A percentile compares a stretch with the other conserved stretches of the same genome.
Conservation (phyloP, 768 basidiomycete genomes). For the Auricularia cornea region DNA sequence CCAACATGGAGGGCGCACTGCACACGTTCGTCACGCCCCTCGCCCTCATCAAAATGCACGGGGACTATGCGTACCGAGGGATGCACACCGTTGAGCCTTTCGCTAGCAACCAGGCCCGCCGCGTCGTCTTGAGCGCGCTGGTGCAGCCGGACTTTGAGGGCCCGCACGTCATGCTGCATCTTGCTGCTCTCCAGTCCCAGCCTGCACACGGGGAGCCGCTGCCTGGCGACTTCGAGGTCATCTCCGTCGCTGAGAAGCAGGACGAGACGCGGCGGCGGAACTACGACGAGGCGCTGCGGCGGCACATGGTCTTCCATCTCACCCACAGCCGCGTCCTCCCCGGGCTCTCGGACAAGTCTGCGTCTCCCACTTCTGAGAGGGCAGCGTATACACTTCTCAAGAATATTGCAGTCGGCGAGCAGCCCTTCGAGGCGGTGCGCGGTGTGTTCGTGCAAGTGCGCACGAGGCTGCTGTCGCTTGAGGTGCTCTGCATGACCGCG, state of each 20-base stretch:
- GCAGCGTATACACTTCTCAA: background rate
- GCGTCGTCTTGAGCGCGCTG: conserved; percentile 6
- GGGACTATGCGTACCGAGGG: conserved; percentile 10
- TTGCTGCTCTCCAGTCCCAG: background rate
- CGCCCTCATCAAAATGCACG: conserved; percentile 4
- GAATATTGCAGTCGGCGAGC: background rate
- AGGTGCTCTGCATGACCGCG: conserved; percentile 4
- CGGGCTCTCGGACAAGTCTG: background rate
- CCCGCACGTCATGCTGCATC: conserved; percentile 5
- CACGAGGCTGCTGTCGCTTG: conserved; percentile 8
- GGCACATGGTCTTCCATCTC: conserved; percentile 8
- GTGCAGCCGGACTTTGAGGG: conserved; percentile 14
- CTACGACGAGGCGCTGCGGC: conserved; percentile 2
- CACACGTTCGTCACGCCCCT: conserved; percentile 13
- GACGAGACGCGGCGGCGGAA: background rate
- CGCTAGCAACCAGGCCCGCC: conserved; percentile 1
- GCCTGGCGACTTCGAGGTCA: background rate
- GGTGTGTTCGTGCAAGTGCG: background rate
- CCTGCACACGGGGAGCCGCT: background rate
- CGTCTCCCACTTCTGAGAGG: background rate
- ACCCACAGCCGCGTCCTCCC: background rate
- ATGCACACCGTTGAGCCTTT: background rate
- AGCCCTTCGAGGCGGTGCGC: background rate
- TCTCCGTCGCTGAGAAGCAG: background rate
- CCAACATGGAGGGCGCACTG: conserved; percentile 13